Evolutionary conservation across 306 rosid genomes (phyloP).

Genomic region (Vigna unguiculata): DNA sequence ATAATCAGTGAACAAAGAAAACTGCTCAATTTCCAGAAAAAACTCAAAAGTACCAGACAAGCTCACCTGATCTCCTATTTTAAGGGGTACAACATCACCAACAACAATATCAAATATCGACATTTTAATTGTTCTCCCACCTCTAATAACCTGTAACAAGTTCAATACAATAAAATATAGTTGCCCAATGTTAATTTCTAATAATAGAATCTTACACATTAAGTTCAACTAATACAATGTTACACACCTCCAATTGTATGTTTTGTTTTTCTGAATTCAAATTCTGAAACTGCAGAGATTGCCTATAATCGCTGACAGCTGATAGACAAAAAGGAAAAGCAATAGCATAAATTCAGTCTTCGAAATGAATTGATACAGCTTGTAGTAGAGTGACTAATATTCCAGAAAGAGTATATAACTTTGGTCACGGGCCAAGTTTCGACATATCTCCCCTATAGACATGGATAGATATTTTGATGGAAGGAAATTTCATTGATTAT

Average conservation of each 20-base stretch:
- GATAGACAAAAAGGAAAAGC: conserved; percentile 42
- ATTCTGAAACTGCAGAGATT: conserved; percentile 95
- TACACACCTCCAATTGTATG: conserved; percentile 86
- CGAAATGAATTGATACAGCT: conserved; percentile 26
- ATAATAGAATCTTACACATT: conserved; percentile 47
- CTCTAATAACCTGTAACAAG: conserved; percentile 76
- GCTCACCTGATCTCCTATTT: conserved; percentile 93
- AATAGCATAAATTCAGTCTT: conserved; percentile 39
- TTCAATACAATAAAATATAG: conserved; percentile 42
- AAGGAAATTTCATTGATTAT: conserved; percentile 13
- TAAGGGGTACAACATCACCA: conserved; percentile 95
- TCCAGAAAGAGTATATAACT: conserved; percentile 14
- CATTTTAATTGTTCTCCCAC: conserved; percentile 74
- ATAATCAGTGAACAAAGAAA: conserved; percentile 18
- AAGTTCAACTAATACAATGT: conserved; percentile 28
- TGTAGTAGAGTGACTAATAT: conserved; percentile 25
- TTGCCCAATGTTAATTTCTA: conserved; percentile 25
- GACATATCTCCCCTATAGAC: conserved; percentile 14
- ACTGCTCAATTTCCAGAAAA: conserved; percentile 4
- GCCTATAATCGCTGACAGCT: conserved; percentile 96
- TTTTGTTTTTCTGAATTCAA: conserved; percentile 88
- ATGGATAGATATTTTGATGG: background rate
- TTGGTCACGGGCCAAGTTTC: conserved; percentile 9
- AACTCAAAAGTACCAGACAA: conserved; percentile 40
- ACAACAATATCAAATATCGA: conserved; percentile 95